These are phyloP conservation scores for Fraxinus ornus DNA, from an alignment of 305 asterid species.

Conservation along the genomic window DNA sequence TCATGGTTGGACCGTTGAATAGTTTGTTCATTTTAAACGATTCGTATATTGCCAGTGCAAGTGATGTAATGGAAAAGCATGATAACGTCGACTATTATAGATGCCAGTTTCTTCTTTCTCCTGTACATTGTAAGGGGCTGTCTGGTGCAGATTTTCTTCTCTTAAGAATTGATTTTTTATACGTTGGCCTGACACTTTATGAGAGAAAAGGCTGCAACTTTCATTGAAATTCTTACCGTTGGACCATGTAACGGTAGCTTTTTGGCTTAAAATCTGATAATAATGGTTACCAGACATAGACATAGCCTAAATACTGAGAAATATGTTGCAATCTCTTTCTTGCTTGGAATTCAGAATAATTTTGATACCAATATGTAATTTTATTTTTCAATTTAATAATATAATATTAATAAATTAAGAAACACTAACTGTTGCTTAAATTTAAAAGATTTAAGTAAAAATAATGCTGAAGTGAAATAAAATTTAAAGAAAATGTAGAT, in stretches of 20 bases:
- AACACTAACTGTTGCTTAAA: neutral
- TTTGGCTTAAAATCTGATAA: too few relatives aligned
- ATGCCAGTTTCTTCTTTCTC: slow-evolving; percentile 6
- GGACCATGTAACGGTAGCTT: too few relatives aligned
- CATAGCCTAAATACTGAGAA: slow-evolving; percentile 14
- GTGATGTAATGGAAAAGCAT: slow-evolving; percentile 28
- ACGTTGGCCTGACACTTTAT: too few relatives aligned
- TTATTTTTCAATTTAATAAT: neutral
- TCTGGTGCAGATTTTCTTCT: too few relatives aligned
- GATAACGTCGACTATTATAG: slow-evolving; percentile 11
- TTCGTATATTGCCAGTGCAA: slow-evolving; percentile 14
- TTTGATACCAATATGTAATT: slow-evolving; percentile 12
- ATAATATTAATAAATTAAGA: neutral
- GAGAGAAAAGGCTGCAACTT: too few relatives aligned
- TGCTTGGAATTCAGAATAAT: slow-evolving; percentile 8
- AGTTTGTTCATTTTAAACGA: slow-evolving; percentile 9
- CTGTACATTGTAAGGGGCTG: too few relatives aligned
- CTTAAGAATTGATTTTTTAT: too few relatives aligned
- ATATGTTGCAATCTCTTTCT: neutral
- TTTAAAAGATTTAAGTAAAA: neutral
- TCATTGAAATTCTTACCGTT: too few relatives aligned
- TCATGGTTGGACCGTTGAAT: slow-evolving; percentile 2
- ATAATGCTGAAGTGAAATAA: neutral
- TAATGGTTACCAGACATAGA: too few relatives aligned
- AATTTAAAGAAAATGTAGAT: neutral